phyloP scores from a whole-genome alignment of 495 filamentous ascomycete species.

The Polyplosphaeria fusca region DNA sequence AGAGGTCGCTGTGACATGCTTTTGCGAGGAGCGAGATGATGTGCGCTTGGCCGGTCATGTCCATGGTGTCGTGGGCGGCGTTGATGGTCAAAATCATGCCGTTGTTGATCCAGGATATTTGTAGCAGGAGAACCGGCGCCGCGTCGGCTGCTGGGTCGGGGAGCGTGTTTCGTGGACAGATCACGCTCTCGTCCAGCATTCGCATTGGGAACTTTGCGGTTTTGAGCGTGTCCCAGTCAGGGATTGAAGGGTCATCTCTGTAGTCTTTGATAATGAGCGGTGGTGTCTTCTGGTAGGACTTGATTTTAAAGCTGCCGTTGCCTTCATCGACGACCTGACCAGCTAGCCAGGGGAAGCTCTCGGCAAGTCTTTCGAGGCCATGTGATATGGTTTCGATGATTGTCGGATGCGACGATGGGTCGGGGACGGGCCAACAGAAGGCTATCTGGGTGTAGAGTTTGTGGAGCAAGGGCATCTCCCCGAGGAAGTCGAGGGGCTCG shows the following conservation, averaged over 20 bases:
- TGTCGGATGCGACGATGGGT: constrained; percentile 30
- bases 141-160: constrained; percentile 21
- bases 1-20: constrained; percentile 48
- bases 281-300: constrained; percentile 18
- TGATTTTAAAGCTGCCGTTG: constrained; percentile 39
- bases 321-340: constrained; percentile 51
- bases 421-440: constrained; percentile 38
- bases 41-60: constrained; percentile 51
- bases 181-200: constrained; percentile 52
- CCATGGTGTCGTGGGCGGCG: constrained; percentile 52
- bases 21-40: constrained; percentile 54
- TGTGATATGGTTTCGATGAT: constrained; percentile 40
- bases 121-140: constrained; percentile 50
- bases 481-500: constrained; percentile 3
- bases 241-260: constrained; percentile 3
- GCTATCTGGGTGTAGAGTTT: constrained; percentile 49
- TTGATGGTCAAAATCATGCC: constrained; percentile 51
- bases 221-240: constrained; percentile 46
- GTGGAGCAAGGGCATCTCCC: background rate
- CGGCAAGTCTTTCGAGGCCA: constrained; percentile 43
- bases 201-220: constrained; percentile 47
- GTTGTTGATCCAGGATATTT: constrained; percentile 52
- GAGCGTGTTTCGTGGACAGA: constrained; percentile 50
- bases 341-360: constrained; percentile 53
- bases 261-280: background rate